Evolutionary conservation across 2,329 filamentous ascomycete species (phyloP).

Genomic region (Trichoderma oligosporum): DNA sequence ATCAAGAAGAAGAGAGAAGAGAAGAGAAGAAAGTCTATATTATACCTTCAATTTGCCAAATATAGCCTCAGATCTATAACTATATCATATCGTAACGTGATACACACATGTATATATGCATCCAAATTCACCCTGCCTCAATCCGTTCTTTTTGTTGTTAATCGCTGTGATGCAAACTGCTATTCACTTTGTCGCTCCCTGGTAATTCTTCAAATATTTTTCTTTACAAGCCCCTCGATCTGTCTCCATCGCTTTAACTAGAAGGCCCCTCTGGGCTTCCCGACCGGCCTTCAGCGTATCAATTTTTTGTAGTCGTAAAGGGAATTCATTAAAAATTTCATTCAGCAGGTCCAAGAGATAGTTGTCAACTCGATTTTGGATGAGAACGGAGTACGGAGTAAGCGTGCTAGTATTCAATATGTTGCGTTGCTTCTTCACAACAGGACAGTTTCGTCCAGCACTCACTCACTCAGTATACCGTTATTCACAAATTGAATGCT

Average conservation of each 20-base stretch:
- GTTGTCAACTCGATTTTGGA: neutral
- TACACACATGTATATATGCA: neutral
- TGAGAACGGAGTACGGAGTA: too few relatives aligned
- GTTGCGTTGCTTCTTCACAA: too few relatives aligned
- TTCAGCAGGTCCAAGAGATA: neutral
- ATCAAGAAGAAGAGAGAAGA: too few relatives aligned
- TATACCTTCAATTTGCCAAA: too few relatives aligned
- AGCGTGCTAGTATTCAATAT: too few relatives aligned
- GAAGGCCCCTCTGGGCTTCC: neutral
- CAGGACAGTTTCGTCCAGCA: too few relatives aligned
- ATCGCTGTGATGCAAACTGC: neutral
- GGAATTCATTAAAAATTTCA: neutral
- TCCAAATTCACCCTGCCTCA: neutral
- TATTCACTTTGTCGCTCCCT: neutral
- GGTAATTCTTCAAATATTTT: neutral
- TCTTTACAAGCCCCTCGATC: neutral
- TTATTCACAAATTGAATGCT: too few relatives aligned
- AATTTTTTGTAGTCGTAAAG: neutral
- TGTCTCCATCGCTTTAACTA: slow-evolving; percentile 6
- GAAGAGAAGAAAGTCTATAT: too few relatives aligned
- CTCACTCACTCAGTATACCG: too few relatives aligned
- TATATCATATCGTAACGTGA: too few relatives aligned
- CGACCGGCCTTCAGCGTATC: neutral
- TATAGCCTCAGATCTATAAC: too few relatives aligned
- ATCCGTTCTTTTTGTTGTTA: too few relatives aligned